Evolutionary conservation across 352 stramenopile genomes (phyloP).

Genomic region (Pythium diclinum): DNA sequence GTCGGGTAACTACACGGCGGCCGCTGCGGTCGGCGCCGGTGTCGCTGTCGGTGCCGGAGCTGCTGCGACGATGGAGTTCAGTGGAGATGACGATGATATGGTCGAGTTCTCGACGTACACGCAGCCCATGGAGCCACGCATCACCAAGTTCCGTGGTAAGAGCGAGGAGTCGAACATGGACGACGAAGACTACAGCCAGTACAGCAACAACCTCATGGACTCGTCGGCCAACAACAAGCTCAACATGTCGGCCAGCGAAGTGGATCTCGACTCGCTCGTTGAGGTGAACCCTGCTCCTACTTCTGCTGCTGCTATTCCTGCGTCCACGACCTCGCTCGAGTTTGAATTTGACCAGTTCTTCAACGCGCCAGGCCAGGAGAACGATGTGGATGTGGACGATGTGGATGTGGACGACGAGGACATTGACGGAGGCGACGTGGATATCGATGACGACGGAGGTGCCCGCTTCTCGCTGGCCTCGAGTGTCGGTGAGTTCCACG

Average conservation of each 20-base stretch:
- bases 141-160: constrained; percentile 24
- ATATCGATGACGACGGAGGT: constrained; percentile 12
- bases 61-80: constrained; percentile 9
- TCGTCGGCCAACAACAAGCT: constrained; percentile 11
- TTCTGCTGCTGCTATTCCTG: neutral
- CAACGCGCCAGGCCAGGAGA: neutral
- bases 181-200: constrained; percentile 10
- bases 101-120: constrained; percentile 5
- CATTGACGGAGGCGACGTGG: neutral
- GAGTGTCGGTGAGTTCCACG: constrained; percentile 25
- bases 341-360: constrained; percentile 14
- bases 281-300: neutral
- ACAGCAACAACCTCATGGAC: constrained; percentile 4
- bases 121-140: constrained; percentile 5
- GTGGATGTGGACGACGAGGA: constrained; percentile 17
- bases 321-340: constrained; percentile 1
- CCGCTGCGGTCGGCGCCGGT: neutral
- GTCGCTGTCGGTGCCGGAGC: neutral
- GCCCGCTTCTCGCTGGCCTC: constrained; percentile 18
- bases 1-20: constrained; percentile 14
- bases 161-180: constrained; percentile 16
- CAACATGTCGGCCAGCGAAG: constrained; percentile 19
- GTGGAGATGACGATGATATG: constrained; percentile 17
- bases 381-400: neutral
- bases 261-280: constrained; percentile 14